Evolutionary conservation across 768 basidiomycete species (phyloP), one percentile per base, ranked within the genome.

Genomic region (Pleurotus cornucopiae): DNA sequence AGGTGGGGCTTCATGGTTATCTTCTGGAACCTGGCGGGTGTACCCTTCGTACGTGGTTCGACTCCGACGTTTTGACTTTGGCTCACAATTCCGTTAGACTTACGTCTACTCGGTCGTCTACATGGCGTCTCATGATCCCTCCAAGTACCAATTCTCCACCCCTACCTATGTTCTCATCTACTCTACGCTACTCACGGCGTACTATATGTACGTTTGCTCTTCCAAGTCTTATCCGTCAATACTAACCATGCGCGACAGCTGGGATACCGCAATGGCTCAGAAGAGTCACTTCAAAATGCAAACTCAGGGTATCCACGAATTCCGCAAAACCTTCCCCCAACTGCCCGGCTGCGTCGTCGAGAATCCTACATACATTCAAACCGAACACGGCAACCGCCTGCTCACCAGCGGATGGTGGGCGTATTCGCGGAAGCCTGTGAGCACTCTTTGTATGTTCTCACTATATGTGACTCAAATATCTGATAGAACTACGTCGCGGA

Each of bases 221-320:
- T 16, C 41, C 60, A 40, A 56, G 54, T 45, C 39, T 34, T 11
- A 1, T 26, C 51, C 30, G 7, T 54, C 18, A 49, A 38, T 21
- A 9, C 30, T 34, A 34, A 34, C 2, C 9, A 9, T 34, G 9
- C 9, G 30, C 11, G 30, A 9, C 60, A 94, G 91, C 64, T 98
- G 91, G 81, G 97, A 99, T 63, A 88, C 91, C 14, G 79, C 94
- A 2, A 96, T 94, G 92, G 85, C 93, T 3, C 96, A 98, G 68
- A 98, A 99, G 76, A 94, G 91, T 61, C 86, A 86, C 60, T 98
- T 98, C 82, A 96, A 97, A 69, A 96, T 98, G 89, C 89, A 96
- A 67, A 89, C 89, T 39, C 91, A 94, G 64, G 95, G 94, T 18
- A 91, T 90, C 62, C 86, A 81, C 63, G 80, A 76, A 39, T 89